Evolutionary conservation across 768 basidiomycete genomes (phyloP).

Genomic region (Suillus variegatus): DNA sequence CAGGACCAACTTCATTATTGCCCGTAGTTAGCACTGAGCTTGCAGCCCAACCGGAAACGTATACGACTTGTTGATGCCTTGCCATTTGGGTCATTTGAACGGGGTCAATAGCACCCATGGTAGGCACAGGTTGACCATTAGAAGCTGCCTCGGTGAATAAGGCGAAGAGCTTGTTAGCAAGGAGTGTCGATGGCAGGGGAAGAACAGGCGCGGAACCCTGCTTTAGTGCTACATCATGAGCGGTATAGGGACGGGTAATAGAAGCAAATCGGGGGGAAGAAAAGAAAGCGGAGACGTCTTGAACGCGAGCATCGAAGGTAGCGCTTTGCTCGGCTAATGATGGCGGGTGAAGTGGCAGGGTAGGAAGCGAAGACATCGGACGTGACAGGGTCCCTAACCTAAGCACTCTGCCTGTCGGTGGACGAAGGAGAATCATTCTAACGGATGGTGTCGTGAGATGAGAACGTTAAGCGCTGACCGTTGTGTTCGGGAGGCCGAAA

Average conservation of each 20-base stretch:
- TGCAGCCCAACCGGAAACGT: conserved; percentile 92
- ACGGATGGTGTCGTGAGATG: conserved; percentile 27
- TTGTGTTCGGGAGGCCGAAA: conserved; percentile 37
- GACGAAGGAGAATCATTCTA: conserved; percentile 13
- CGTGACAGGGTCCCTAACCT: conserved; percentile 28
- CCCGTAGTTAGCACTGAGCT: conserved; percentile 87
- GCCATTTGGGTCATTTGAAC: conserved; percentile 97
- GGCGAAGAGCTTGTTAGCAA: conserved; percentile 83
- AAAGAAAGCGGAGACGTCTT: conserved; percentile 73
- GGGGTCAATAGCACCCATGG: conserved; percentile 92
- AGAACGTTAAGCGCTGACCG: conserved; percentile 30
- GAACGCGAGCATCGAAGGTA: conserved; percentile 61
- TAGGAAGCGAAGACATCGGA: conserved; percentile 42
- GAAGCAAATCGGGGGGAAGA: conserved; percentile 67
- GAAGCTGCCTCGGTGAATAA: conserved; percentile 63
- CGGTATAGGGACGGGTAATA: conserved; percentile 78
- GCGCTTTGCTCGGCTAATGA: conserved; percentile 56
- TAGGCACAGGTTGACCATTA: conserved; percentile 74
- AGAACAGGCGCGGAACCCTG: conserved; percentile 84
- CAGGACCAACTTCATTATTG: conserved; percentile 90
- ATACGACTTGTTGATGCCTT: conserved; percentile 79
- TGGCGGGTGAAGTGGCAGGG: conserved; percentile 60
- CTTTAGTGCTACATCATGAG: conserved; percentile 81
- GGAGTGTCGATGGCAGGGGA: conserved; percentile 73
- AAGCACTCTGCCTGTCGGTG: conserved; percentile 33